A percentile compares a stretch with the other conserved stretches of the same genome.
phyloP scores from a whole-genome alignment of 164 flowering plant species.

The Kalanchoe fedtschenkoi region DNA sequence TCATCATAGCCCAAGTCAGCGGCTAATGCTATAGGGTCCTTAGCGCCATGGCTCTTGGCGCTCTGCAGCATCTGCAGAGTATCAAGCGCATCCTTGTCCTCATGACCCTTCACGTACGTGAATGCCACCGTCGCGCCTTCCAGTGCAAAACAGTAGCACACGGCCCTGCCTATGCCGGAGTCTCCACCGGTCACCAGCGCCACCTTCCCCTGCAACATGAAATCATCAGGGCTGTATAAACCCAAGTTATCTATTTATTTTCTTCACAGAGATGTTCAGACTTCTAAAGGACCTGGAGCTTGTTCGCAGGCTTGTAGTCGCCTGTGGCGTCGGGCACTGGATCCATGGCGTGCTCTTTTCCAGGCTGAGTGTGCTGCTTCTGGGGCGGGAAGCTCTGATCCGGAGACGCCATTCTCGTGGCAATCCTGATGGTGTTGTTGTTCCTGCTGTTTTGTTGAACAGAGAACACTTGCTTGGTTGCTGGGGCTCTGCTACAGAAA shows the following conservation, averaged over 20 bases:
- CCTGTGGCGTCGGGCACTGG: conserved; percentile 37
- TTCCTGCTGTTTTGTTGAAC: too few relatives aligned
- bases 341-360: conserved; percentile 56
- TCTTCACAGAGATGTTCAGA: too few relatives aligned
- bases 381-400: conserved; percentile 48
- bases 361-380: conserved; percentile 59
- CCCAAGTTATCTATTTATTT: too few relatives aligned
- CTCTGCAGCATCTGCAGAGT: conserved; percentile 35
- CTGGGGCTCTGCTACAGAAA: too few relatives aligned
- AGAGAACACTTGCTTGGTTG: too few relatives aligned
- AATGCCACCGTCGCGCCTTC: conserved; percentile 86
- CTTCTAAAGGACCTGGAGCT: conserved; percentile 37
- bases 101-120: conserved; percentile 58
- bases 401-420: conserved; percentile 20
- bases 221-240: too few relatives aligned
- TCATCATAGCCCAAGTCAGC: conserved; percentile 55
- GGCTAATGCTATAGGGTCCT: conserved; percentile 44
- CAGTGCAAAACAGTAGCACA: conserved; percentile 38
- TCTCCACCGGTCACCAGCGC: conserved; percentile 73
- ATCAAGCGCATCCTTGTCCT: conserved; percentile 65
- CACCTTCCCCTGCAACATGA: too few relatives aligned
- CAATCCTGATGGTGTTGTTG: too few relatives aligned
- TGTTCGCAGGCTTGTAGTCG: conserved; percentile 51
- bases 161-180: conserved; percentile 76
- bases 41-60: conserved; percentile 28